phyloP scores from a whole-genome alignment of 2,329 filamentous ascomycete genomes.

The Xylariaceae sp. region DNA sequence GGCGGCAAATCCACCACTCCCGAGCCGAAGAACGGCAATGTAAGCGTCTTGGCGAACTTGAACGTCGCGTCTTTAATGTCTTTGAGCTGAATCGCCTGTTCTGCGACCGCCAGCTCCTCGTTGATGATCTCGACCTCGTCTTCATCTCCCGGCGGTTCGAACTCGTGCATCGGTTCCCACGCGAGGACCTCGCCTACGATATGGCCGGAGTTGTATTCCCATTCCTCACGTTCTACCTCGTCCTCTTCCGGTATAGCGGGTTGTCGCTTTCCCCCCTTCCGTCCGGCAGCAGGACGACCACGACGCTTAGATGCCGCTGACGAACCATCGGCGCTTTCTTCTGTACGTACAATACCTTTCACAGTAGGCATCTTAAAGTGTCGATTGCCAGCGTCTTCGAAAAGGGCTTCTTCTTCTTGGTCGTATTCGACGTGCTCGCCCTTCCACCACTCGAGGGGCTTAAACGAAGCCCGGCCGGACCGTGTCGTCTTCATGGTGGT shows the following conservation, averaged over 20 bases:
- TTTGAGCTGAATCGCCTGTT: slow-evolving; percentile 50
- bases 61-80: slow-evolving; percentile 65
- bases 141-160: slow-evolving; percentile 47
- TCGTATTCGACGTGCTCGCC: slow-evolving; percentile 74
- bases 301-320: slow-evolving; percentile 24
- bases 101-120: slow-evolving; percentile 53
- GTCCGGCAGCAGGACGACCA: slow-evolving; percentile 20
- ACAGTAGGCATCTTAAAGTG: slow-evolving; percentile 62
- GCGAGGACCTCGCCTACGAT: slow-evolving; percentile 58
- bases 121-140: slow-evolving; percentile 50
- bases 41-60: slow-evolving; percentile 82
- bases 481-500: slow-evolving; percentile 57
- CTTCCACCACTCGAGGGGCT: slow-evolving; percentile 79
- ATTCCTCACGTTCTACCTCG: slow-evolving; percentile 56
- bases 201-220: slow-evolving; percentile 63
- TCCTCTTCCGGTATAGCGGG: slow-evolving; percentile 41
- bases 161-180: slow-evolving; percentile 56
- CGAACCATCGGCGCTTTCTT: slow-evolving; percentile 45
- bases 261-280: slow-evolving; percentile 11
- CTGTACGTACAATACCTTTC: slow-evolving; percentile 70
- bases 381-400: slow-evolving; percentile 35
- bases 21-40: slow-evolving; percentile 77
- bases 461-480: slow-evolving; percentile 71
- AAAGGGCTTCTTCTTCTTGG: slow-evolving; percentile 47
- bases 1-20: slow-evolving; percentile 86